Evolutionary conservation across 2,329 filamentous ascomycete species (phyloP), one percentile per base, ranked within the genome.

Genomic region (Cladosporium halotolerans): DNA sequence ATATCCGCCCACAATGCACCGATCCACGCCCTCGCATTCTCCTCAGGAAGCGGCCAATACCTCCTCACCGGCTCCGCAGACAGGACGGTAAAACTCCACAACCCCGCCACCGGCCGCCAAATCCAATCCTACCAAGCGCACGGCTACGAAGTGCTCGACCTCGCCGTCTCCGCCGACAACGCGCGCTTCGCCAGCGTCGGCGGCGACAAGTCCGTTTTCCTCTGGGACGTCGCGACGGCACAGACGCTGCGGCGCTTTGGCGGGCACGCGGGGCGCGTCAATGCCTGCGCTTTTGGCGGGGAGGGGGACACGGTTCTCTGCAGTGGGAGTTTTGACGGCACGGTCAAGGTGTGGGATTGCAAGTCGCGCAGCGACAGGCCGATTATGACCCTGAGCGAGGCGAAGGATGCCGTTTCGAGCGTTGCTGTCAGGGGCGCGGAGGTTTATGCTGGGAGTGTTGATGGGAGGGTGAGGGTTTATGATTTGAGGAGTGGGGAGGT

Each of bases 101-200:
- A 96, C 70, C 86, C 87, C 1, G 63, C 69, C 16, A 66, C 67
- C 9, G 55, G 60, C 9, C 62, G 60, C 1, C 83, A 93, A 3
- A 89, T 99, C 66, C 91, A 96, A 72, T 88, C 83, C 34, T 99
- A 96, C 73, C 76, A 84, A 34, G 89, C 88, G 2, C 93, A 99
- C 72, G 91, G 89, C 60, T 96, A 99, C 74, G 87, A 91, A 62
- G 86, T 99, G 7, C 84, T 96, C 56, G 87, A 88, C 60, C 78
- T 99, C 38, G 77, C 81, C 49, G 86, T 96, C 46, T 69, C 75
- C 14, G 66, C 75, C 19, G 85, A 89, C 73, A 99, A 99, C 71
- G 81, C 89, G 60, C 83, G 83, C 41, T 96, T 99, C 69, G 85
- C 84, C 9, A 91, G 85, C n/a, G 81, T 83, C 1, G 93, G 93